Base-by-base conservation (phyloP, 2,329 filamentous ascomycete species). In the Neonectria coccinea region DNA sequence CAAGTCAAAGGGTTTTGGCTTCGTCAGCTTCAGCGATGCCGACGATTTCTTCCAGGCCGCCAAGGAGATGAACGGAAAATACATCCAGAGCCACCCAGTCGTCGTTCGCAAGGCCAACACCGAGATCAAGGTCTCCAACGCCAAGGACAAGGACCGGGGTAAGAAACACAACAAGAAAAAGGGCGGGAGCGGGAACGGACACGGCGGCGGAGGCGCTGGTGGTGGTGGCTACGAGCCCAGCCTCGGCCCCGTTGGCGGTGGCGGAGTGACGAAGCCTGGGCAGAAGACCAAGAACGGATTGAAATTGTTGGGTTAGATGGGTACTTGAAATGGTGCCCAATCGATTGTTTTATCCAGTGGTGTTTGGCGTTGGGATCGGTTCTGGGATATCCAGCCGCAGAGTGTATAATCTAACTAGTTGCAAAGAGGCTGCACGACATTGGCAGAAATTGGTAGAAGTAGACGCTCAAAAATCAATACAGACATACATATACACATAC, bases 31-130 rank as follows among this genome's bases (percentile, higher is more conserved):
- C 81, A 91, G 90, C 73, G 92, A 97, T 76, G 92, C 94, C 31
- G 96, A 99, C 78, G 94, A 97, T 75, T 98, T 97, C 78, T 98
- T 99, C 84, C 89, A 93, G 74, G 95, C 96, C 2, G 95, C 94
- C 74, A 94, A 96, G 81, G 95, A 98, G 82, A 98, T 98, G 96
- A 92, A 97, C 75, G 94, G 94, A 73, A 98, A 99, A 82, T 99
- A 99, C 80, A 98, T 99, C 76, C 95, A 97, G 74, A 97, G 94
- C 78, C 96, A 98, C 79, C 96, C 96, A 0, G 92, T 97, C 29
- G 84, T 92, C 27, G 87, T 98, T 70, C 90, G 92, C 79, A 92
- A 96, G 78, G 93, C 92, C 70, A 97, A 91, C 71, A 97, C 95
- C 6, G 94, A 98, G 79, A 93, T 99, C 79, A 93, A 92, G 76